Conservation (phyloP, 805 yeast genomes). For the Suhomyces sp. region DNA sequence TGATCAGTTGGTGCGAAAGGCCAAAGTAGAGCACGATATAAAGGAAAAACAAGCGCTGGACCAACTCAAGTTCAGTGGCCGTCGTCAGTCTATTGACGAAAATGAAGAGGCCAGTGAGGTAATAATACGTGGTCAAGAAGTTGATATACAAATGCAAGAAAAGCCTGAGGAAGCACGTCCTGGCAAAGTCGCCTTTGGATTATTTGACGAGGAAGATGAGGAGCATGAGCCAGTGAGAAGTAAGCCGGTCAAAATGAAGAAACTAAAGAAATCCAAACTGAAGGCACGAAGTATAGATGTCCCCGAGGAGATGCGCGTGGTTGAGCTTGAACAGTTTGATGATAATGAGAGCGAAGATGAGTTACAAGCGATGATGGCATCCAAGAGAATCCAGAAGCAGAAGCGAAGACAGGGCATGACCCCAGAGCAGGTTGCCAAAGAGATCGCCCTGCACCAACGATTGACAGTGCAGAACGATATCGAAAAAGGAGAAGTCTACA, state of each 20-base stretch:
- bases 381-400: slow-evolving; percentile 26
- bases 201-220: slow-evolving; percentile 10
- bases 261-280: slow-evolving; percentile 37
- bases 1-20: slow-evolving; percentile 24
- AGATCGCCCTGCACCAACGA: slow-evolving; percentile 26
- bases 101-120: slow-evolving; percentile 8
- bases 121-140: not conserved
- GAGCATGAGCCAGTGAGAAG: slow-evolving; percentile 6
- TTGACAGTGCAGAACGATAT: slow-evolving; percentile 15
- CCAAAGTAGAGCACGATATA: slow-evolving; percentile 28
- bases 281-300: slow-evolving; percentile 13
- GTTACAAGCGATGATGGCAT: slow-evolving; percentile 28
- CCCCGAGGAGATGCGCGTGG: slow-evolving; percentile 13
- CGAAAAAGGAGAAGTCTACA: slow-evolving; percentile 13
- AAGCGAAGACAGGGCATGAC: slow-evolving; percentile 23
- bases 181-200: not conserved
- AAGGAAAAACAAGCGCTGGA: slow-evolving; percentile 25
- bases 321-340: slow-evolving; percentile 28
- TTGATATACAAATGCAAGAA: not conserved
- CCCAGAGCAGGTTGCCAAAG: slow-evolving; percentile 37
- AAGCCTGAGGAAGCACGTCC: not conserved
- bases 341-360: slow-evolving; percentile 24
- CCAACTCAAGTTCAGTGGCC: slow-evolving; percentile 20
- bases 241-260: slow-evolving; percentile 35
- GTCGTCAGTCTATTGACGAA: slow-evolving; percentile 13